A percentile compares a stretch with the other conserved stretches of the same genome.
These are phyloP conservation scores for Globisporangium barbulae DNA, from an alignment of 352 stramenopile species.

Conservation along the genomic window DNA sequence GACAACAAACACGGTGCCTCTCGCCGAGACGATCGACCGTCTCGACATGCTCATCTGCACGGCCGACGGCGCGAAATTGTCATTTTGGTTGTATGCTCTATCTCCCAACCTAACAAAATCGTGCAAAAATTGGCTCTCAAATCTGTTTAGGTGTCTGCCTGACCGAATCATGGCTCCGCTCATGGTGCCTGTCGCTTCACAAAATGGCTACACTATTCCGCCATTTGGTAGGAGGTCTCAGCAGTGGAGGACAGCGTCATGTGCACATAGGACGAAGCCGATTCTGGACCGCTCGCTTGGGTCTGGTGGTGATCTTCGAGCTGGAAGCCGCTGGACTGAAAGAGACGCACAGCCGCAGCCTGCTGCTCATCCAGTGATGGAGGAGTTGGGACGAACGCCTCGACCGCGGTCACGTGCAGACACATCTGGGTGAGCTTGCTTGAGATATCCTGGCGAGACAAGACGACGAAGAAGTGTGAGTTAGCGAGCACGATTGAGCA, in stretches of 20 bases:
- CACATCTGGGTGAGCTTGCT: conserved; percentile 3
- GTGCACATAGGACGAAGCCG: background rate
- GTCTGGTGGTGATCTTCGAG: no score
- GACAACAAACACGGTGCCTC: no score
- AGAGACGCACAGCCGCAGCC: background rate
- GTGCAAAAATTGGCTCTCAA: no score
- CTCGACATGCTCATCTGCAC: no score
- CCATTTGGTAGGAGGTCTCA: background rate
- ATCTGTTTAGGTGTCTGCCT: no score
- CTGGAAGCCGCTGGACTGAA: background rate
- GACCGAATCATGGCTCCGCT: no score
- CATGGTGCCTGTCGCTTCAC: background rate
- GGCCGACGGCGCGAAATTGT: no score
- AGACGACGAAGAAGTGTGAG: background rate
- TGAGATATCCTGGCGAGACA: background rate
- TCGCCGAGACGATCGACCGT: no score
- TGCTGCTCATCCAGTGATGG: no score
- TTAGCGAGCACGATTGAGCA: background rate
- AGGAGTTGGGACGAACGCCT: background rate
- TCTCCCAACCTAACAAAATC: no score
- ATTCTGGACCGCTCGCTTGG: background rate
- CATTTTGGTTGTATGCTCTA: no score
- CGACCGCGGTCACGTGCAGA: background rate
- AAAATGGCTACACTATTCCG: background rate
- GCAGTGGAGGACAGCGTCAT: background rate